Percentiles rank a stretch among this genome's conserved stretches.
Conservation (phyloP, 148 eudicot species). For the Persicaria tinctoria region DNA sequence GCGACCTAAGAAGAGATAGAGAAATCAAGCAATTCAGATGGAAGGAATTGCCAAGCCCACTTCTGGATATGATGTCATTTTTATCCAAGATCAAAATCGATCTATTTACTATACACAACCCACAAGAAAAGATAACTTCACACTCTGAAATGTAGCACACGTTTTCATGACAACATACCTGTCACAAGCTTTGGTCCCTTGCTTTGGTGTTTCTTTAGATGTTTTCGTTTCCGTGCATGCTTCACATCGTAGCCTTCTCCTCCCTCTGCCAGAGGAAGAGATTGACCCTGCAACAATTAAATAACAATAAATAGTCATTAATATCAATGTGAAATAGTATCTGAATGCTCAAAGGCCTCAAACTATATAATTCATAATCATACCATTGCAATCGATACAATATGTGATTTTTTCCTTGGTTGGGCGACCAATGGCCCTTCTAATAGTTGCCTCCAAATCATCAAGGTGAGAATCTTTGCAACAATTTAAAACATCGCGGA, state of each 20-base stretch:
- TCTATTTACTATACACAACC: neutral
- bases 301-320: neutral
- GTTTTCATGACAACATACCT: conserved; percentile 33
- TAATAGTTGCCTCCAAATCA: conserved; percentile 32
- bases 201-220: conserved; percentile 26
- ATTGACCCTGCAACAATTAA: conserved; percentile 33
- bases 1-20: no score
- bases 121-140: neutral
- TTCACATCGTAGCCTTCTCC: conserved; percentile 33
- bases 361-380: conserved; percentile 3
- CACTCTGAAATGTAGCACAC: neutral
- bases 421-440: conserved; percentile 28
- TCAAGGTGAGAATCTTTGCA: conserved; percentile 40
- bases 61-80: neutral
- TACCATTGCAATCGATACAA: conserved; percentile 65
- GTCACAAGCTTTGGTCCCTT: conserved; percentile 17
- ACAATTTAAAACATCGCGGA: conserved; percentile 56
- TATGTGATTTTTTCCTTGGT: conserved; percentile 15
- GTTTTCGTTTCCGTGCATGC: conserved; percentile 30
- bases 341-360: neutral
- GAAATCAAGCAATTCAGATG: no score
- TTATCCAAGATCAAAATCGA: neutral
- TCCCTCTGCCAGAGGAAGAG: conserved; percentile 34
- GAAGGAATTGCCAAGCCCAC: no score
- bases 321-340: neutral